A percentile compares a stretch with the other conserved stretches of the same genome.
Evolutionary conservation across 139 green algal species (phyloP).

Genomic region (Chlamydomonas incerta): DNA sequence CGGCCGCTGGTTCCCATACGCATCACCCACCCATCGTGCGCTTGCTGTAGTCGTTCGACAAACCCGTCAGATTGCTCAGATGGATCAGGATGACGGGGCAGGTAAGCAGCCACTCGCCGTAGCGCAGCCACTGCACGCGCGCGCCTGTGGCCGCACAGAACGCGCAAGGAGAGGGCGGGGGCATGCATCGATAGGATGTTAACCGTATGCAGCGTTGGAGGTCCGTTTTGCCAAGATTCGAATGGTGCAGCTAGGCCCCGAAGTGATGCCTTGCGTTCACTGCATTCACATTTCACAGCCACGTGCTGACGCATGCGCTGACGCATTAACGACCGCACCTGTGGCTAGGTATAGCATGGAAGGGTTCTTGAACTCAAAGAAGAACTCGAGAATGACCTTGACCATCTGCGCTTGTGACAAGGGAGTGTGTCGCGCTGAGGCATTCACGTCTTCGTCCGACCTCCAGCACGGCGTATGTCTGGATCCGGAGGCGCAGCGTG

Average conservation of each 20-base stretch:
- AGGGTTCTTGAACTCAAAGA: too few species aligned
- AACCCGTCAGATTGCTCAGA: constrained; percentile 67
- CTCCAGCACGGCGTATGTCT: too few species aligned
- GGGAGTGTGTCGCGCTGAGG: too few species aligned
- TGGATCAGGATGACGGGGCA: constrained; percentile 74
- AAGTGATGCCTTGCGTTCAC: too few species aligned
- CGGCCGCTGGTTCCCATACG: too few species aligned
- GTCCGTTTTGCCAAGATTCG: too few species aligned
- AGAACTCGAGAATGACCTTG: not conserved
- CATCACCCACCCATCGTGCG: constrained; percentile 71
- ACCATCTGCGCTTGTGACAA: not conserved
- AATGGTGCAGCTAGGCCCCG: not conserved
- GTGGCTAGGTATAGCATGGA: not conserved
- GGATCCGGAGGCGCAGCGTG: too few species aligned
- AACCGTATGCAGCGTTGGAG: not conserved
- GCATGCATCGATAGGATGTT: not conserved
- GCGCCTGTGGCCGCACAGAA: not conserved
- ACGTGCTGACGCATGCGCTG: too few species aligned
- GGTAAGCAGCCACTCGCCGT: constrained; percentile 67
- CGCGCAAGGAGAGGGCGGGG: not conserved
- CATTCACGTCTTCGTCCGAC: too few species aligned
- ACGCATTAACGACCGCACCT: not conserved
- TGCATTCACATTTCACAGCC: too few species aligned
- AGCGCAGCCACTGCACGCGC: constrained; percentile 55
- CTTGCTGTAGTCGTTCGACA: constrained; percentile 71